Conservation (phyloP, 139 green algal species). For the Spirogloea muscicola region DNA sequence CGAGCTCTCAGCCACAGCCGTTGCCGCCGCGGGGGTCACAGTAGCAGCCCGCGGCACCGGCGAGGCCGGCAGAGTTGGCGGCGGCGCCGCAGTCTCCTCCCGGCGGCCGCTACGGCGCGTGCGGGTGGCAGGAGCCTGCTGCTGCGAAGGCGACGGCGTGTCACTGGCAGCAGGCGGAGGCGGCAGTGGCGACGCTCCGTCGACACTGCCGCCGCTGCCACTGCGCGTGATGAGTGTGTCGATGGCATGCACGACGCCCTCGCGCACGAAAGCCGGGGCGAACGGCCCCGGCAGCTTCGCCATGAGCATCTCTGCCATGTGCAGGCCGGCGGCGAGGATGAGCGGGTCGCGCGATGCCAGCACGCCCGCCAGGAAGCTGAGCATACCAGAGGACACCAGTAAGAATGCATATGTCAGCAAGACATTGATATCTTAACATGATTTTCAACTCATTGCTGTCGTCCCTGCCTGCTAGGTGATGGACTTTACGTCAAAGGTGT, state of each 20-base stretch:
- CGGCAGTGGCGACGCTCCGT: neutral
- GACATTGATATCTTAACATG: slow-evolving; percentile 10
- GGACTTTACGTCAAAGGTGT: neutral
- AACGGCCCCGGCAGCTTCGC: slow-evolving; percentile 77
- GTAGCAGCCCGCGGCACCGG: no score
- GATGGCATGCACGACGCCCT: slow-evolving; percentile 85
- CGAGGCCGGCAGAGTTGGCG: no score
- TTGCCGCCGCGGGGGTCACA: no score
- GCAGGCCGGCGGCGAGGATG: slow-evolving; percentile 24
- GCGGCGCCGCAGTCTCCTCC: neutral
- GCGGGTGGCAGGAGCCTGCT: neutral
- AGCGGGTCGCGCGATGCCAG: slow-evolving; percentile 65
- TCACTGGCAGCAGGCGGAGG: no score
- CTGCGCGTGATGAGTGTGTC: slow-evolving; percentile 68
- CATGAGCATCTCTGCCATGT: slow-evolving; percentile 85
- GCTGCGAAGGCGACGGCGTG: neutral
- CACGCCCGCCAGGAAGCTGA: slow-evolving; percentile 74
- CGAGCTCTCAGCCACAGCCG: no score
- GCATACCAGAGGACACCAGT: neutral
- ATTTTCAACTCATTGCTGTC: neutral
- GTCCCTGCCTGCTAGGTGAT: no score
- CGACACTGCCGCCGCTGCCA: no score
- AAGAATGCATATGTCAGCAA: neutral
- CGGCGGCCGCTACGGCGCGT: neutral
- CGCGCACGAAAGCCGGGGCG: slow-evolving; percentile 74